Evolutionary conservation across 2,329 filamentous ascomycete genomes (phyloP).

Genomic region (Aspergillus sp.): DNA sequence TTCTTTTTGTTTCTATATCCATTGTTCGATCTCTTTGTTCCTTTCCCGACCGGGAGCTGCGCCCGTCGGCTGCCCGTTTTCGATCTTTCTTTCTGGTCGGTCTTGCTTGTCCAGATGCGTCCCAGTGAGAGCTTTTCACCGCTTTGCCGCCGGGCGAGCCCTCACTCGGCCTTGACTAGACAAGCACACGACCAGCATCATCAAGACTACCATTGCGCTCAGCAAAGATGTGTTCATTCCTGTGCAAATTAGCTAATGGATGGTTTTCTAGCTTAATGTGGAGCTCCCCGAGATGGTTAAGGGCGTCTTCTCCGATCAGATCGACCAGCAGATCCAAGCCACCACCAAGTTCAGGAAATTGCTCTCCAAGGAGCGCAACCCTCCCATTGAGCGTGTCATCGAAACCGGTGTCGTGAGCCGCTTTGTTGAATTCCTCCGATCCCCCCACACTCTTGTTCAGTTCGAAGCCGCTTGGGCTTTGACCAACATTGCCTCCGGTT

Average conservation of each 20-base stretch:
- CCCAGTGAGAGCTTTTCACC: slow-evolving; percentile 38
- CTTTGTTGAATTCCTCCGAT: slow-evolving; percentile 97
- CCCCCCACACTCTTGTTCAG: slow-evolving; percentile 95
- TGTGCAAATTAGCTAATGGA: slow-evolving; percentile 23
- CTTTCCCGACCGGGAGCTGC: slow-evolving; percentile 8
- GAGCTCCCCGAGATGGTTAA: slow-evolving; percentile 98
- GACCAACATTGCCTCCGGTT: slow-evolving; percentile 98
- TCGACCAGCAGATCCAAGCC: slow-evolving; percentile 94
- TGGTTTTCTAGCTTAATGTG: slow-evolving; percentile 74
- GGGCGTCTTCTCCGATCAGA: slow-evolving; percentile 98
- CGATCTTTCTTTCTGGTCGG: slow-evolving; percentile 10
- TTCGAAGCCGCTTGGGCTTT: slow-evolving; percentile 99
- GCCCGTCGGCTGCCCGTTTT: background rate
- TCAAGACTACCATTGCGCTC: too few species aligned
- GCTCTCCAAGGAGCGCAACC: slow-evolving; percentile 97
- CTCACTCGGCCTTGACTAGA: background rate
- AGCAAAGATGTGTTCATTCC: background rate
- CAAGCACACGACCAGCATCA: slow-evolving; percentile 7
- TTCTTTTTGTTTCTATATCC: slow-evolving; percentile 16
- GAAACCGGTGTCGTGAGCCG: slow-evolving; percentile 97
- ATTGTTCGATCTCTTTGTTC: slow-evolving; percentile 21
- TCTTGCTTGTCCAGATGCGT: slow-evolving; percentile 28
- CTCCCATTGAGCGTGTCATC: slow-evolving; percentile 98
- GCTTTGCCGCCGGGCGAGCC: slow-evolving; percentile 16
- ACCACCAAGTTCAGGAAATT: slow-evolving; percentile 99